phyloP scores from a whole-genome alignment of 1,284 basidiomycete species.

The Pyrrhoderma lamaoense region DNA sequence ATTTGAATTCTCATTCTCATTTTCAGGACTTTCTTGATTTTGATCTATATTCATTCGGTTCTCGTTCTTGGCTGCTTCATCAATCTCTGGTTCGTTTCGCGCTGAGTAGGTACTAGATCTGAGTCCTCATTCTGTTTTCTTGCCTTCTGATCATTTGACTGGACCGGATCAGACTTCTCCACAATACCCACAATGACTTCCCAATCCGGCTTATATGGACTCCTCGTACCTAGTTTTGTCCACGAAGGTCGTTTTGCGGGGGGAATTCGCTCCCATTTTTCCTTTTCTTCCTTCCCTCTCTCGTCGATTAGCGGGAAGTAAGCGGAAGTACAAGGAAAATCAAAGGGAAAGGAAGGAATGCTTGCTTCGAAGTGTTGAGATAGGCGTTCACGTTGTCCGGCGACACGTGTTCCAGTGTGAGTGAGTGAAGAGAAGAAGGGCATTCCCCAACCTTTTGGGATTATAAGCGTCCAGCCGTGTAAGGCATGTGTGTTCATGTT shows the following conservation, averaged over 20 bases:
- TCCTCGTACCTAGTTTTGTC: constrained; percentile 53
- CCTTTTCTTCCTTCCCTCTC: constrained; percentile 44
- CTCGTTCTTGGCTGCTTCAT: too few relatives aligned
- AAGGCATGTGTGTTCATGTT: constrained; percentile 34
- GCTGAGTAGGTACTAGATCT: constrained; percentile 52
- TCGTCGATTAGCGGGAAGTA: constrained; percentile 44
- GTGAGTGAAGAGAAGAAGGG: constrained; percentile 76
- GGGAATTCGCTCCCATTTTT: constrained; percentile 73
- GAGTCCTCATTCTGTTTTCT: constrained; percentile 27
- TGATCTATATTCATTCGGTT: too few relatives aligned
- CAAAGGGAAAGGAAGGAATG: constrained; percentile 70
- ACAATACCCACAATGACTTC: constrained; percentile 48
- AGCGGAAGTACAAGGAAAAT: constrained; percentile 56
- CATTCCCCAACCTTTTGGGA: constrained; percentile 86
- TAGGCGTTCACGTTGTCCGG: constrained; percentile 70
- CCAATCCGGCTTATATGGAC: constrained; percentile 78
- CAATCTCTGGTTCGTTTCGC: constrained; percentile 26
- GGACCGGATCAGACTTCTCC: constrained; percentile 21
- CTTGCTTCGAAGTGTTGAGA: constrained; percentile 78
- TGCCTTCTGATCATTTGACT: constrained; percentile 14
- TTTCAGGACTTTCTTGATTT: neutral
- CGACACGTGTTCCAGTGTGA: constrained; percentile 74
- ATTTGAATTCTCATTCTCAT: too few relatives aligned
- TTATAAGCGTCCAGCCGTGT: constrained; percentile 78
- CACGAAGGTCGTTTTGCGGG: constrained; percentile 79